phyloP scores from a whole-genome alignment of 768 basidiomycete species.

The Lyophyllum shimeji region DNA sequence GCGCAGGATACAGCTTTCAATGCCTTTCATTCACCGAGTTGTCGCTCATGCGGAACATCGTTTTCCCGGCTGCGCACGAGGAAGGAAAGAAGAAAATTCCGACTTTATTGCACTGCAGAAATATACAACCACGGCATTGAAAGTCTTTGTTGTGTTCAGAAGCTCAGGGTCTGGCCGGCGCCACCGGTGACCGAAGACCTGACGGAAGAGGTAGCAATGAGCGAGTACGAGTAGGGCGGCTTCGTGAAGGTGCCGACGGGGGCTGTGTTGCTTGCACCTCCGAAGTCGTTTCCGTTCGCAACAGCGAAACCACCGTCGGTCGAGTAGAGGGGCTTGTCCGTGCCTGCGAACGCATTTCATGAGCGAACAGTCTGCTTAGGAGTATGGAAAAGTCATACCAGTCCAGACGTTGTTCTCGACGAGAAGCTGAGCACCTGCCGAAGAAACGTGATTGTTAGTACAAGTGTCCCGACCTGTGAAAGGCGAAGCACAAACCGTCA shows the following conservation, averaged over 20 bases:
- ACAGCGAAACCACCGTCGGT: slow-evolving; percentile 43
- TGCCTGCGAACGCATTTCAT: slow-evolving; percentile 15
- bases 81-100: neutral
- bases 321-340: slow-evolving; percentile 38
- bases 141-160: slow-evolving; percentile 16
- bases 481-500: slow-evolving; percentile 25
- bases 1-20: neutral
- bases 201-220: slow-evolving; percentile 26
- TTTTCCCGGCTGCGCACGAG: neutral
- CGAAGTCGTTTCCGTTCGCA: slow-evolving; percentile 36
- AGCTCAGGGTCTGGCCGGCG: slow-evolving; percentile 31
- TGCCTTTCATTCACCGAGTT: neutral
- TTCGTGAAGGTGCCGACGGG: slow-evolving; percentile 30
- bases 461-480: neutral
- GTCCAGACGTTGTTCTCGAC: slow-evolving; percentile 49
- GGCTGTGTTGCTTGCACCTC: slow-evolving; percentile 31
- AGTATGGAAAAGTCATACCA: slow-evolving; percentile 18
- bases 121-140: neutral
- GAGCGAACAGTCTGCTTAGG: neutral
- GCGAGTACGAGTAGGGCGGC: slow-evolving; percentile 34
- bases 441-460: neutral
- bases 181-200: slow-evolving; percentile 24
- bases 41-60: neutral
- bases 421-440: slow-evolving; percentile 41
- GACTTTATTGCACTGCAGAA: neutral